Evolutionary conservation across 2,329 filamentous ascomycete species (phyloP).

Genomic region (Diaporthe helianthi): DNA sequence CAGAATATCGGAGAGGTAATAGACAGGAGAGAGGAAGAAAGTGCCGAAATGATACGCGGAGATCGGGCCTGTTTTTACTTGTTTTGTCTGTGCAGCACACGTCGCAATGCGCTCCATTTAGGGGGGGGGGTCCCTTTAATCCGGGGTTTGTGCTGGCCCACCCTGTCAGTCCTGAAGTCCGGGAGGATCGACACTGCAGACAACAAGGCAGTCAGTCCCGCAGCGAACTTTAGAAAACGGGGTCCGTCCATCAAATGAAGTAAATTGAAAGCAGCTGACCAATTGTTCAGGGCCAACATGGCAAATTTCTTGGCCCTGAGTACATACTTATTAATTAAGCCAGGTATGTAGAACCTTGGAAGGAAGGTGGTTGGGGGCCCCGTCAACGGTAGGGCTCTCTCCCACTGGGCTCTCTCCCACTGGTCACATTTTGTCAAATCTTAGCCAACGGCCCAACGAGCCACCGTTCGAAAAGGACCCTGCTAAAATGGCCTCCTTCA

Average conservation of each 20-base stretch:
- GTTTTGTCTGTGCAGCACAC: not conserved
- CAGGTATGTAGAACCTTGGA: no score
- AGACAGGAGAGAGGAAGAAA: not conserved
- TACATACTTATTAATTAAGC: no score
- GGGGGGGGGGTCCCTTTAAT: not conserved
- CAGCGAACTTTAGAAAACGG: no score
- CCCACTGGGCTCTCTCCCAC: no score
- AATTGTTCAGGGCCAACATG: not conserved
- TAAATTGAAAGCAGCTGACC: not conserved
- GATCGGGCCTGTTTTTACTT: constrained; percentile 21
- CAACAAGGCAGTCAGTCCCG: not conserved
- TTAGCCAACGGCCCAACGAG: constrained; percentile 8
- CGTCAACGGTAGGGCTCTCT: constrained; percentile 5
- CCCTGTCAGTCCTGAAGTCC: not conserved
- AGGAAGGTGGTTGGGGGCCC: not conserved
- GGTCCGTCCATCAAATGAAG: constrained; percentile 13
- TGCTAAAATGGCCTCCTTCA: constrained; percentile 1
- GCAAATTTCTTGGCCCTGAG: constrained; percentile 8
- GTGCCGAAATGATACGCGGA: constrained; percentile 6
- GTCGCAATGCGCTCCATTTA: no score
- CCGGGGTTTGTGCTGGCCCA: not conserved
- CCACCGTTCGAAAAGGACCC: not conserved
- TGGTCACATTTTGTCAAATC: not conserved
- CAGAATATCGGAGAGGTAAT: not conserved
- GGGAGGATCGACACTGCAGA: constrained; percentile 19